phyloP scores from a whole-genome alignment of 306 rosid genomes.

The Glycine soja region DNA sequence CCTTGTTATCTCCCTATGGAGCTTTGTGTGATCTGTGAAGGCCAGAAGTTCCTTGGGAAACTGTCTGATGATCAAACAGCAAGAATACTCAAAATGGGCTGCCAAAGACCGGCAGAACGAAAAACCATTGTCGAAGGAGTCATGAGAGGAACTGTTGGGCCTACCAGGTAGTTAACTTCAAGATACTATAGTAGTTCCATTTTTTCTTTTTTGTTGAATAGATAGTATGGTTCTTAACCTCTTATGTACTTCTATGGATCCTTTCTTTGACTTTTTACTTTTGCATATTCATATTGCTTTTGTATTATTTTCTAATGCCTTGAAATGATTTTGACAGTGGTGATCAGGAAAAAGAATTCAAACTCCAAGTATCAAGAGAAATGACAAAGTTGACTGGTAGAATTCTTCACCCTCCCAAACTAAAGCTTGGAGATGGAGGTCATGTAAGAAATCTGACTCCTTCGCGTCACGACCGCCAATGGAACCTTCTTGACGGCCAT shows the following conservation, averaged over 20 bases:
- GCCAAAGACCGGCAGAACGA: conserved; percentile 89
- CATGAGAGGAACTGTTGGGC: conserved; percentile 83
- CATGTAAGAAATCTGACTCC: conserved; percentile 79
- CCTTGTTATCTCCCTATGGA: conserved; percentile 99
- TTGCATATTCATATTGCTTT: not conserved
- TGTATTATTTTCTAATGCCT: conserved; percentile 40
- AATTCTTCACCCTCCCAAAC: conserved; percentile 93
- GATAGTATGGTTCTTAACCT: conserved; percentile 8
- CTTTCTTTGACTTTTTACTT: conserved; percentile 26
- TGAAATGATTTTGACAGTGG: conserved; percentile 67
- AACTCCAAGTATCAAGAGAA: conserved; percentile 80
- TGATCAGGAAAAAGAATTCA: conserved; percentile 81
- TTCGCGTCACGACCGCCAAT: conserved; percentile 86
- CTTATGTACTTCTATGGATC: conserved; percentile 31
- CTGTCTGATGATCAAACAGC: conserved; percentile 96
- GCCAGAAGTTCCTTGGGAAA: conserved; percentile 95
- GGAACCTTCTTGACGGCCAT: conserved; percentile 92
- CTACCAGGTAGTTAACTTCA: conserved; percentile 71
- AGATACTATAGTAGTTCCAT: conserved; percentile 17
- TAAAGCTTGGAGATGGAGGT: conserved; percentile 94
- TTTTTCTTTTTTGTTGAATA: conserved; percentile 32
- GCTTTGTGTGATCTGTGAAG: conserved; percentile 95
- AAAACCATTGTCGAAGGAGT: conserved; percentile 87
- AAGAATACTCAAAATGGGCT: conserved; percentile 94
- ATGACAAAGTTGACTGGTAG: conserved; percentile 89